Evolutionary conservation across 2,329 filamentous ascomycete species (phyloP).

Genomic region (Nigrograna mackinnonii): DNA sequence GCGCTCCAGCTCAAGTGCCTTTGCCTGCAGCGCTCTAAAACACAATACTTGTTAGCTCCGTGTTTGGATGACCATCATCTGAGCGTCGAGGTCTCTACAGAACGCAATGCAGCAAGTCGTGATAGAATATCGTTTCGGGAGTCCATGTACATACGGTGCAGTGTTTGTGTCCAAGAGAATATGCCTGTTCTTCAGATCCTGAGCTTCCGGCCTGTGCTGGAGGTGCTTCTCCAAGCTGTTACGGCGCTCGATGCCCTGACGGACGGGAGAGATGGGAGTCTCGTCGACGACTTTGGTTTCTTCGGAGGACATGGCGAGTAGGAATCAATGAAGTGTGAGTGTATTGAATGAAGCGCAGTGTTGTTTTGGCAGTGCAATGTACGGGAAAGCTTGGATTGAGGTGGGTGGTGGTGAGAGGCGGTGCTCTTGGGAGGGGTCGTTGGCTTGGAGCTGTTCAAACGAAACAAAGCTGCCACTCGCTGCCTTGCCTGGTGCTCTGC

Average conservation of each 20-base stretch:
- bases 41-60: neutral
- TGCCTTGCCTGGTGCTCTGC: too few relatives aligned
- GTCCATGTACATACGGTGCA: slow-evolving; percentile 62
- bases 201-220: slow-evolving; percentile 52
- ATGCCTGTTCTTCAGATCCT: slow-evolving; percentile 70
- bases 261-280: slow-evolving; percentile 46
- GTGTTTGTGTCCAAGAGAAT: slow-evolving; percentile 70
- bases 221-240: slow-evolving; percentile 52
- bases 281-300: slow-evolving; percentile 33
- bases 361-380: neutral
- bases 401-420: slow-evolving; percentile 2
- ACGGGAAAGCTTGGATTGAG: neutral
- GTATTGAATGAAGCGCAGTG: neutral
- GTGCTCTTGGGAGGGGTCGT: neutral
- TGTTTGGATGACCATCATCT: too few relatives aligned
- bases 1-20: slow-evolving; percentile 65
- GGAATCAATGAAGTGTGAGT: neutral
- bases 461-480: too few relatives aligned
- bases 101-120: neutral
- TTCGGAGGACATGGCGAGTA: slow-evolving; percentile 30
- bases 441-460: slow-evolving; percentile 5
- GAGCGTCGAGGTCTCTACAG: too few relatives aligned
- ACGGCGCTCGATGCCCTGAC: slow-evolving; percentile 63
- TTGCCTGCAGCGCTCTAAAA: slow-evolving; percentile 63
- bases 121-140: neutral